A percentile compares a stretch with the other conserved stretches of the same genome.
Evolutionary conservation across 2,329 filamentous ascomycete genomes (phyloP).

Genomic region (Fusarium kyushuense): DNA sequence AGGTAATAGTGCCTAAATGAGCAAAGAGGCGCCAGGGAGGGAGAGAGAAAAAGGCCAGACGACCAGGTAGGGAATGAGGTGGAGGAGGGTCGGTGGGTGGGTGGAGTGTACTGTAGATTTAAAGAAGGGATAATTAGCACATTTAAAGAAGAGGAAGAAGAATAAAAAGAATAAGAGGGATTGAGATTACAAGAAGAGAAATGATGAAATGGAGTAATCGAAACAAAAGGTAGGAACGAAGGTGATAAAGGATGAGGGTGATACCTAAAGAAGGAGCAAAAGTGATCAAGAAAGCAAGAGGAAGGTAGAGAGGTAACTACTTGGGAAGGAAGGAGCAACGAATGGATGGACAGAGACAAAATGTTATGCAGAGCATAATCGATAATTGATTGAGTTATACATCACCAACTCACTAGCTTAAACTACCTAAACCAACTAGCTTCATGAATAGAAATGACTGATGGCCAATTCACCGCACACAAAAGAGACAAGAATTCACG

Average conservation of each 20-base stretch:
- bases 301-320: not conserved
- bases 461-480: not conserved
- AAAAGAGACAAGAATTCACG: not conserved
- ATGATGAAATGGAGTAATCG: constrained; percentile 8
- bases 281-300: constrained; percentile 1
- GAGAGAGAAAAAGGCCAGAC: constrained; percentile 49
- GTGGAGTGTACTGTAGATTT: constrained; percentile 39
- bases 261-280: constrained; percentile 17
- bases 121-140: constrained; percentile 41
- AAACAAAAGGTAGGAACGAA: constrained; percentile 8
- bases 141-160: constrained; percentile 39
- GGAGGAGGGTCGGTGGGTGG: constrained; percentile 43
- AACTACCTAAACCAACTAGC: not conserved
- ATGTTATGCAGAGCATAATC: not conserved
- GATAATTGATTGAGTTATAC: not conserved
- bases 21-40: constrained; percentile 53
- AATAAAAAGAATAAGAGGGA: constrained; percentile 14
- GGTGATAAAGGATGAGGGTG: constrained; percentile 3
- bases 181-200: constrained; percentile 2
- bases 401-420: not conserved
- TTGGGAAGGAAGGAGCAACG: constrained; percentile 10
- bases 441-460: constrained; percentile 17
- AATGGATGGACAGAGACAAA: constrained; percentile 1
- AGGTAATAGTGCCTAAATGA: constrained; percentile 47
- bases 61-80: constrained; percentile 51